A percentile compares a stretch with the other conserved stretches of the same genome.
Conservation (phyloP, 805 yeast species). For the Maudiozyma turicensis region DNA sequence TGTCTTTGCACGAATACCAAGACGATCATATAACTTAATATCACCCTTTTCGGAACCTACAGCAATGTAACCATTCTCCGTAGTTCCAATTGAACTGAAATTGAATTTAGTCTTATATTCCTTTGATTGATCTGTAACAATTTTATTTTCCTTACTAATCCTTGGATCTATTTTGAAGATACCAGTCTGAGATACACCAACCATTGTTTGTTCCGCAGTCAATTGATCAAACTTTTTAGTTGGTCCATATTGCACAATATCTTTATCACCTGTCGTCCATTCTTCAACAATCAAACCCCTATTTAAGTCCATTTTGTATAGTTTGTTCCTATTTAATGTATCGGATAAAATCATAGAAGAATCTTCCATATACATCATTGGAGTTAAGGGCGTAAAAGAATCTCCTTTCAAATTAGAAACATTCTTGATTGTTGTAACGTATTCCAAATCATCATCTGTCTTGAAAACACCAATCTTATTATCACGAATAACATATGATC, state of each 20-base stretch:
- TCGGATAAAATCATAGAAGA: constrained; percentile 57
- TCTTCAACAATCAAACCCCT: constrained; percentile 80
- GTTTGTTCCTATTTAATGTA: constrained; percentile 32
- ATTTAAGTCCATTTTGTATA: constrained; percentile 71
- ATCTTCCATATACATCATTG: constrained; percentile 75
- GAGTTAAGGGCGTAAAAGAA: constrained; percentile 44
- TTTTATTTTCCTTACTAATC: constrained; percentile 39
- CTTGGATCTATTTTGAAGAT: constrained; percentile 79
- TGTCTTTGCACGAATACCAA: constrained; percentile 72
- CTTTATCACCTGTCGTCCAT: constrained; percentile 50
- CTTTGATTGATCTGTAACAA: constrained; percentile 49
- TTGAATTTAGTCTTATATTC: constrained; percentile 44
- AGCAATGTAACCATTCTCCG: constrained; percentile 65
- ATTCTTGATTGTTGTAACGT: constrained; percentile 57
- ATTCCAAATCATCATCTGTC: constrained; percentile 42
- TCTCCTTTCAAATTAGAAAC: constrained; percentile 44
- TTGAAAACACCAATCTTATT: constrained; percentile 73
- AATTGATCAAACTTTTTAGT: constrained; percentile 64
- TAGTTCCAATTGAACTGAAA: constrained; percentile 57
- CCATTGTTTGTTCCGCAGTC: constrained; percentile 61
- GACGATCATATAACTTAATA: constrained; percentile 57
- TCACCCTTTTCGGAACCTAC: constrained; percentile 71
- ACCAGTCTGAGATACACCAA: constrained; percentile 58
- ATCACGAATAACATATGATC: constrained; percentile 75
- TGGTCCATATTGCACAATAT: constrained; percentile 56